These are phyloP conservation scores for Xylaria arbuscula DNA, from an alignment of 2,329 filamentous ascomycete genomes.

Conservation along the genomic window DNA sequence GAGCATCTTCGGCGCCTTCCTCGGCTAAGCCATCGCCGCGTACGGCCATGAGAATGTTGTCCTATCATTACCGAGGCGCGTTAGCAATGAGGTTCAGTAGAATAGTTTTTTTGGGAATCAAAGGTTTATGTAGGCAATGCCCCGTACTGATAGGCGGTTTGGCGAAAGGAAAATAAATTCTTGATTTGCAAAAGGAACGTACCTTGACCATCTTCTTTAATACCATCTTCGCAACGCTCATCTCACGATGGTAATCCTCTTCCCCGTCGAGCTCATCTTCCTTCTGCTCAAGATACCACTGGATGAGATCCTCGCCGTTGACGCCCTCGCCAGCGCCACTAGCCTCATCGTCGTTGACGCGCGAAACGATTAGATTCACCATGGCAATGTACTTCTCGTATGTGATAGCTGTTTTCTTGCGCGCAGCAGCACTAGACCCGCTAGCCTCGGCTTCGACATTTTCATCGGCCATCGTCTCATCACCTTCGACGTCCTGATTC, in stretches of 20 bases:
- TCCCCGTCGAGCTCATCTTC: constrained; percentile 84
- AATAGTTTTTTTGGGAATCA: background rate
- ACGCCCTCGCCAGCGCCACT: constrained; percentile 80
- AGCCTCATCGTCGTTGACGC: constrained; percentile 84
- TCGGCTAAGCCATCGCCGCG: constrained; percentile 69
- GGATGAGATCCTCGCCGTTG: constrained; percentile 80
- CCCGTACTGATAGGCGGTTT: background rate
- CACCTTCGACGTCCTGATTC: constrained; percentile 53
- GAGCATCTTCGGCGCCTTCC: constrained; percentile 52
- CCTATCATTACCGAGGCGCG: constrained; percentile 60
- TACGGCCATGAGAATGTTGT: constrained; percentile 88
- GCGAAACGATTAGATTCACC: constrained; percentile 84
- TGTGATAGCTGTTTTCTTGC: constrained; percentile 84
- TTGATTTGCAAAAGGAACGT: constrained; percentile 50
- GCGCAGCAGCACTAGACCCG: constrained; percentile 53
- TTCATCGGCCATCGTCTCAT: constrained; percentile 60
- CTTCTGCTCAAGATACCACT: constrained; percentile 93
- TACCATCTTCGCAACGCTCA: constrained; percentile 68
- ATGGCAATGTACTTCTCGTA: constrained; percentile 96
- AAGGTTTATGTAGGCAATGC: background rate
- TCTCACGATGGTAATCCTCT: constrained; percentile 81
- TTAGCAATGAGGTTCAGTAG: constrained; percentile 44
- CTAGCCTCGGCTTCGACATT: constrained; percentile 54
- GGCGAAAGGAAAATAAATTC: constrained; percentile 3
- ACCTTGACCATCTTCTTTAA: constrained; percentile 97